Conservation (phyloP, 768 basidiomycete species). For the Wakefieldia striispora region DNA sequence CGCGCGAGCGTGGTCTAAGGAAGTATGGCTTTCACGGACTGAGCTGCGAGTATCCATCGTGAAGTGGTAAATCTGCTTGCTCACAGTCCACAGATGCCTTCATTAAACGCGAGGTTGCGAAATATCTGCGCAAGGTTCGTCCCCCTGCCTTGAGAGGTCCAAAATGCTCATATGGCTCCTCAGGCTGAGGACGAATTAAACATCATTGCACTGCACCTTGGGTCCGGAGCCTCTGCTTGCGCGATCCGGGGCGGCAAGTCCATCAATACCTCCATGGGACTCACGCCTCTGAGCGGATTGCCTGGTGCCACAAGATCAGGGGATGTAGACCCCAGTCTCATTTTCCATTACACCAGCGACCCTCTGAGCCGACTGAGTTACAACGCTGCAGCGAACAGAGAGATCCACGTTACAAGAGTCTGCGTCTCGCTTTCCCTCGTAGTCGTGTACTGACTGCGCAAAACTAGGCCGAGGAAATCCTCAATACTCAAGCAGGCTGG, state of each 20-base stretch:
- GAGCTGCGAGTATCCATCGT: constrained; percentile 46
- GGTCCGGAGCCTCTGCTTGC: constrained; percentile 87
- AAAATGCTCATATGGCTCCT: background rate
- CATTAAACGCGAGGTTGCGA: constrained; percentile 63
- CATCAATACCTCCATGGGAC: constrained; percentile 88
- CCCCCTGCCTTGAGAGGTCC: background rate
- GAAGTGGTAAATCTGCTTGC: background rate
- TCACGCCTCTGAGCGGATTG: constrained; percentile 84
- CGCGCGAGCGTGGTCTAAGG: constrained; percentile 63
- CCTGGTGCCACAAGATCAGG: constrained; percentile 89
- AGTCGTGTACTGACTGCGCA: background rate
- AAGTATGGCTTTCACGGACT: constrained; percentile 94
- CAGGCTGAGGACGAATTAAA: constrained; percentile 52
- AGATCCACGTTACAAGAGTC: constrained; percentile 56
- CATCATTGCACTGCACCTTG: constrained; percentile 83
- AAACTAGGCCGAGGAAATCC: constrained; percentile 63
- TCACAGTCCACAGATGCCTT: constrained; percentile 48
- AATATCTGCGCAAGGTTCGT: constrained; percentile 53
- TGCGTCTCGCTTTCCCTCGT: background rate
- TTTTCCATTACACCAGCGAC: constrained; percentile 75
- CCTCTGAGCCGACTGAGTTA: constrained; percentile 49
- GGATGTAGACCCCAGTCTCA: constrained; percentile 77
- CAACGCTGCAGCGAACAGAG: constrained; percentile 42
- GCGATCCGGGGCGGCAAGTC: constrained; percentile 71
- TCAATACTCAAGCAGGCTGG: constrained; percentile 78